Evolutionary conservation across 345 rosid species (phyloP).

Genomic region (Rhizophora apiculata): DNA sequence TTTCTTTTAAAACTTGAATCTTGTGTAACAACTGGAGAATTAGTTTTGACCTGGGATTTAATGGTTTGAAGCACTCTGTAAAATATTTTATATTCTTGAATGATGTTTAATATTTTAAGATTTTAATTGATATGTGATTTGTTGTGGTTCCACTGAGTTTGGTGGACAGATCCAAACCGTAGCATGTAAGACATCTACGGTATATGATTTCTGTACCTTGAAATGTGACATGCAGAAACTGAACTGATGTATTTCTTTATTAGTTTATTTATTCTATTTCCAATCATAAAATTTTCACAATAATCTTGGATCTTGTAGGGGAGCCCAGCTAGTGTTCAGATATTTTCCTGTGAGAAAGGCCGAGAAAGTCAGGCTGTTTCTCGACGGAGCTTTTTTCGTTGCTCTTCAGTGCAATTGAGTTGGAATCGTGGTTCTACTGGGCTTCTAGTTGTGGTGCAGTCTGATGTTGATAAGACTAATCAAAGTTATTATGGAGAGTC

Average conservation of each 20-base stretch:
- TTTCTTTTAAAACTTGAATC: not conserved
- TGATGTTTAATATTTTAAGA: not conserved
- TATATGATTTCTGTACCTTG: conserved; percentile 1
- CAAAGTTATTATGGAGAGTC: conserved; percentile 95
- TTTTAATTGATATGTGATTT: not conserved
- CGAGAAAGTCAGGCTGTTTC: conserved; percentile 72
- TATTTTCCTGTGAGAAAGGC: conserved; percentile 64
- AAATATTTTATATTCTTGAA: not conserved
- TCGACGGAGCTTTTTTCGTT: conserved; percentile 76
- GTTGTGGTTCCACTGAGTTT: not conserved
- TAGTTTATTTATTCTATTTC: not conserved
- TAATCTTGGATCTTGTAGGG: conserved; percentile 45
- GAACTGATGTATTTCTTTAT: no score
- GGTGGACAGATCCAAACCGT: not conserved
- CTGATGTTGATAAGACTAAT: conserved; percentile 97
- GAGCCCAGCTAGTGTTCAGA: conserved; percentile 88
- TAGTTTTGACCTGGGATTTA: not conserved
- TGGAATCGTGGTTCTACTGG: conserved; percentile 93
- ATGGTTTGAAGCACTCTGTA: not conserved
- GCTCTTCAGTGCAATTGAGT: conserved; percentile 75
- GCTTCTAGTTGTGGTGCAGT: conserved; percentile 71
- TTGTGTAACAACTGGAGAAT: not conserved
- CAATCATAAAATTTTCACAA: not conserved
- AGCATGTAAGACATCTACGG: not conserved
- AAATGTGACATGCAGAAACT: not conserved